Conservation (phyloP, 805 yeast species). For the Candida sakaeoensis region DNA sequence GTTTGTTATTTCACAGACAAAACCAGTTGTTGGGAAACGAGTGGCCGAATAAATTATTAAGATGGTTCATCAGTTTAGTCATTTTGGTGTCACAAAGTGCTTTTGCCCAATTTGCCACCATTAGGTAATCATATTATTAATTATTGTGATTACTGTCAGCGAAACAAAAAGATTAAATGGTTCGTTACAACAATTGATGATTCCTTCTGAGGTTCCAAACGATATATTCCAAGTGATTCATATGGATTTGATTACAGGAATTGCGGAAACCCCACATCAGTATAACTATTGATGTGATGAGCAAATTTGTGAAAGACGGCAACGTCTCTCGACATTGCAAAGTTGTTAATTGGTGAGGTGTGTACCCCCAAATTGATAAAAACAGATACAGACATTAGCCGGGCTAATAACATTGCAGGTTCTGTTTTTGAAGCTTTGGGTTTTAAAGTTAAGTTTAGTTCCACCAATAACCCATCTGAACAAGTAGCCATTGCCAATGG, state of each 20-base stretch:
- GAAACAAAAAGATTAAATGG: conserved; percentile 5
- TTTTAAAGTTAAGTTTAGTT: neutral
- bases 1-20: neutral
- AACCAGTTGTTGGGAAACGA: conserved; percentile 1
- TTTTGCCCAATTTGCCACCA: neutral
- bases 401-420: neutral
- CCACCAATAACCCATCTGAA: conserved; percentile 3
- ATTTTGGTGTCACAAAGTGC: conserved; percentile 1
- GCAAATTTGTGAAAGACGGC: conserved; percentile 8
- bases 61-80: conserved; percentile 2
- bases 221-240: conserved; percentile 3
- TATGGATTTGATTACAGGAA: conserved; percentile 13
- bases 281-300: conserved; percentile 14
- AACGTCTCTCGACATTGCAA: neutral
- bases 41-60: neutral
- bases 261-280: conserved; percentile 9
- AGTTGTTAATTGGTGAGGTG: conserved; percentile 1
- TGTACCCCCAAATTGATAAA: neutral
- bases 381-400: conserved; percentile 3
- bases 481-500: conserved; percentile 2
- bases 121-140: conserved; percentile 3
- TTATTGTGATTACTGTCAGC: conserved; percentile 12
- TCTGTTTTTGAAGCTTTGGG: conserved; percentile 1
- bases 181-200: neutral
- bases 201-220: conserved; percentile 2